A percentile compares a stretch with the other conserved stretches of the same genome.
These are phyloP conservation scores for Labyrinthula sp. DNA, from an alignment of 352 stramenopile genomes.

Conservation along the genomic window DNA sequence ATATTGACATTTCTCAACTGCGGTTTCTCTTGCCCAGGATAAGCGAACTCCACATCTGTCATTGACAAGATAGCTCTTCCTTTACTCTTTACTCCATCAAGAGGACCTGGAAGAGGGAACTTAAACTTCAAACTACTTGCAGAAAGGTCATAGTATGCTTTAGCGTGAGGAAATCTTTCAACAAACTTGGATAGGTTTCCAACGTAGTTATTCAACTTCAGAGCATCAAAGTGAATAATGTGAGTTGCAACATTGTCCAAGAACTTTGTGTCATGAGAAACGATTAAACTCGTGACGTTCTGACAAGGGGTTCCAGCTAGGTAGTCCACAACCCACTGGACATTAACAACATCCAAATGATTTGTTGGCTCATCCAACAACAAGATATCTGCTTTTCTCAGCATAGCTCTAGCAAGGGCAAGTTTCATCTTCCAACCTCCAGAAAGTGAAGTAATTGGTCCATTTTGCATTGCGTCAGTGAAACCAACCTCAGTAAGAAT, in stretches of 20 bases:
- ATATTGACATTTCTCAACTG: conserved; percentile 49
- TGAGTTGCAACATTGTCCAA: conserved; percentile 84
- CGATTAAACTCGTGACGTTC: conserved; percentile 77
- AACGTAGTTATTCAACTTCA: conserved; percentile 70
- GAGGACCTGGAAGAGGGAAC: conserved; percentile 54
- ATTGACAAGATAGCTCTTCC: conserved; percentile 70
- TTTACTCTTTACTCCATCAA: conserved; percentile 65
- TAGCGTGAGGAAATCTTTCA: conserved; percentile 38
- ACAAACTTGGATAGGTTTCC: conserved; percentile 68
- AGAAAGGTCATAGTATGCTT: conserved; percentile 49
- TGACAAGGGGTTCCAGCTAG: conserved; percentile 61
- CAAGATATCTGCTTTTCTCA: conserved; percentile 81
- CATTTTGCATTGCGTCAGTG: conserved; percentile 64
- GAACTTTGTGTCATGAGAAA: conserved; percentile 86
- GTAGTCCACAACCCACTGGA: conserved; percentile 88
- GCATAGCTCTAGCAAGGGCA: conserved; percentile 47
- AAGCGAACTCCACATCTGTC: conserved; percentile 44
- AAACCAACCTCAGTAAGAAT: conserved; percentile 70
- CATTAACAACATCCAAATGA: conserved; percentile 83
- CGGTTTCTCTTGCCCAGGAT: conserved; percentile 28
- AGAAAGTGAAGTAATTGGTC: conserved; percentile 69
- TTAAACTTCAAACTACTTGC: conserved; percentile 60
- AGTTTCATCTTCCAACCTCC: conserved; percentile 93
- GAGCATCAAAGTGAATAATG: conserved; percentile 80
- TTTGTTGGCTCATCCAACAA: conserved; percentile 79